Evolutionary conservation across 768 basidiomycete species (phyloP).

Genomic region (Macrolepiota dolichaula): DNA sequence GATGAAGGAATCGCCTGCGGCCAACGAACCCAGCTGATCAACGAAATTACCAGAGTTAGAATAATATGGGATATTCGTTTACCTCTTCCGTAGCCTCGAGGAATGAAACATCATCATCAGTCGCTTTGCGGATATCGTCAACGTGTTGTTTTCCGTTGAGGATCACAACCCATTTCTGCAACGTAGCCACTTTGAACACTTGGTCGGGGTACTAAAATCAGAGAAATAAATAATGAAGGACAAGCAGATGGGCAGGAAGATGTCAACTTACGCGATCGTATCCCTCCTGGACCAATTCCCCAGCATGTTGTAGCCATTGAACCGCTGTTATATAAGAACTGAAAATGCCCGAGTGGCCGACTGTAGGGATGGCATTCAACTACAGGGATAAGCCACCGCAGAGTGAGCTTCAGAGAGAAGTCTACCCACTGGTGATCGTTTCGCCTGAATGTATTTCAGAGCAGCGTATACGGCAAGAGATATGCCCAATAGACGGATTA

Average conservation of each 20-base stretch:
- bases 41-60: not conserved
- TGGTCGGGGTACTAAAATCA: slow-evolving; percentile 7
- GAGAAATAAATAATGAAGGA: not conserved
- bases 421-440: not conserved
- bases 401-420: not conserved
- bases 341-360: not conserved
- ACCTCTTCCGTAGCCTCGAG: slow-evolving; percentile 8
- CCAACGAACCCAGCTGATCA: not conserved
- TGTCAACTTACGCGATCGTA: slow-evolving; percentile 7
- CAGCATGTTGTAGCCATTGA: not conserved
- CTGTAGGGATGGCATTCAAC: not conserved
- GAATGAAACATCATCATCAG: slow-evolving; percentile 25
- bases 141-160: slow-evolving; percentile 26
- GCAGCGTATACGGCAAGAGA: not conserved
- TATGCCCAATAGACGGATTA: not conserved
- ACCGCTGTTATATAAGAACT: not conserved
- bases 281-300: slow-evolving; percentile 9
- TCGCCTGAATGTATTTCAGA: not conserved
- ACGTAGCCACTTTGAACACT: slow-evolving; percentile 13
- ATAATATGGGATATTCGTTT: not conserved
- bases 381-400: not conserved
- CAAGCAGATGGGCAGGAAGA: not conserved
- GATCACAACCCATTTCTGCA: slow-evolving; percentile 28
- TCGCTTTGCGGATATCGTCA: slow-evolving; percentile 30
- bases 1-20: slow-evolving; percentile 28